Base-by-base conservation (phyloP, 345 rosid species). In the Camelina laxa region DNA sequence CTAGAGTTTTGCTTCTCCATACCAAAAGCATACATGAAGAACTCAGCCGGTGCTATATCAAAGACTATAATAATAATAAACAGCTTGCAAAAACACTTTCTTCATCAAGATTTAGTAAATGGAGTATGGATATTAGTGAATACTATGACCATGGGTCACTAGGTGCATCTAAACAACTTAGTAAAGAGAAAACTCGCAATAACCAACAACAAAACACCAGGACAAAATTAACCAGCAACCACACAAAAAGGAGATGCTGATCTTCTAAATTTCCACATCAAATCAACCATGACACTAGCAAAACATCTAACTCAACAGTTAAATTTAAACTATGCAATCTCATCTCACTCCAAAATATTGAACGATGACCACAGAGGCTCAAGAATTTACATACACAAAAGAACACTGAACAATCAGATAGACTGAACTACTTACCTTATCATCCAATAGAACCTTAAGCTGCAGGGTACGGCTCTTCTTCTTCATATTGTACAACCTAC, bases 401-500 rank as follows among this genome's bases (percentile, higher is more conserved):
- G 16, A 74, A 33, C 58, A 55, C 9, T 30, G 42, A 31, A 36
- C 33, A 63, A 63, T 33, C 50, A 58, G 67, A 60, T 30, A 54
- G 66, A 67, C 20, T 2, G 12, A 77, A 31, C 15, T 61, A 76
- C 77, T 70, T 78, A 92, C 99, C 99, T 95, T 92, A 56, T 95
- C 96, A 69, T 95, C 97, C 24, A 88, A 82, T 1, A 92, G 73
- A 79, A 95, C 87, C 87, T 95, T 92, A 53, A 92, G 90, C 80
- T 87, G 90, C 85, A 92, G 77, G 80, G 80, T 75, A 64, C 77
- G 84, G 65, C 70, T 82, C 90, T 80, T 91, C 76, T 82, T 85
- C 88, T 87, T 95, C 96, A 90, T 87, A 84, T 81, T 87, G 72
- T 89, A 89, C 84, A 92, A 57, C 72, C 84, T 89, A 45, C 87